Evolutionary conservation across 1,284 basidiomycete species (phyloP).

Genomic region (Cryptococcus amylolentus): DNA sequence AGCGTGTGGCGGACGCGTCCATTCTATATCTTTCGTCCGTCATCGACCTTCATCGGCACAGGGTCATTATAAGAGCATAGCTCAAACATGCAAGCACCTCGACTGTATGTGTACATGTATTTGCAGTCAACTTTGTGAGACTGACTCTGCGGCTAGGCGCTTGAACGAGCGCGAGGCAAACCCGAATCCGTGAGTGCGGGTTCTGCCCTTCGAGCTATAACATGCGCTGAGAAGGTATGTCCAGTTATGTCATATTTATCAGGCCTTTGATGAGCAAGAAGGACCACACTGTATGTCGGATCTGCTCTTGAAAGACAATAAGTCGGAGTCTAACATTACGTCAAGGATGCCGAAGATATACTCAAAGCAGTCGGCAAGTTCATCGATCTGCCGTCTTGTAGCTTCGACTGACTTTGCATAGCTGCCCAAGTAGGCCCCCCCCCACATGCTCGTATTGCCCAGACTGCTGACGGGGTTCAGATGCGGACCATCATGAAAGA

Average conservation of each 20-base stretch:
- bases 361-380: conserved; percentile 44
- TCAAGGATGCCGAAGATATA: conserved; percentile 41
- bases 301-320: not conserved
- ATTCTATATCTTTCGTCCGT: not conserved
- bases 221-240: not conserved
- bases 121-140: not conserved
- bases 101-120: conserved; percentile 15
- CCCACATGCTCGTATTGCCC: not conserved
- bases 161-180: conserved; percentile 44
- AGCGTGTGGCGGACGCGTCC: conserved; percentile 6
- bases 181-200: conserved; percentile 37
- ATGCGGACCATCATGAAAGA: conserved; percentile 47
- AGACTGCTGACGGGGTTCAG: conserved; percentile 13
- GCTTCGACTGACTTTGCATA: not conserved
- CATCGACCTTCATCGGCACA: not conserved
- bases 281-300: conserved; percentile 27
- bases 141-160: conserved; percentile 19
- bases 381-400: not conserved
- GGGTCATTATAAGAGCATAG: not conserved
- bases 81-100: conserved; percentile 27
- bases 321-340: not conserved
- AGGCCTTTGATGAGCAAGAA: conserved; percentile 30
- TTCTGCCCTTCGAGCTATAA: not conserved
- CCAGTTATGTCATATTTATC: conserved; percentile 46
- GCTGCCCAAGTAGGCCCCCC: conserved; percentile 22